These are phyloP conservation scores for Phytophthora citrophthora DNA, from an alignment of 352 stramenopile genomes.

Conservation along the genomic window DNA sequence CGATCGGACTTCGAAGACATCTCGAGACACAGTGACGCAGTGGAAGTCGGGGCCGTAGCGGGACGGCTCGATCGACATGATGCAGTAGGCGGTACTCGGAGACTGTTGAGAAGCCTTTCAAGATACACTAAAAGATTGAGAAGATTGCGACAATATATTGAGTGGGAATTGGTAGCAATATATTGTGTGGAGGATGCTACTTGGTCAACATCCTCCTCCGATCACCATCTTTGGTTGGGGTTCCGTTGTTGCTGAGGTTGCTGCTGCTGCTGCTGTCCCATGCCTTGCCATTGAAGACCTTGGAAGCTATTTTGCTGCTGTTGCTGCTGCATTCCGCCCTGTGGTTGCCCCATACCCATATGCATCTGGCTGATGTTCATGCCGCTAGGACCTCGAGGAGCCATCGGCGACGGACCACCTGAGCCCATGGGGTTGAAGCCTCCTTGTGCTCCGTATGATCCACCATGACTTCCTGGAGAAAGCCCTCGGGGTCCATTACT, in stretches of 20 bases:
- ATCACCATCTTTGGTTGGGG: slow-evolving; percentile 62
- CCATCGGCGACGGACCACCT: slow-evolving; percentile 48
- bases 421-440: slow-evolving; percentile 53
- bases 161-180: neutral
- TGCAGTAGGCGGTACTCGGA: slow-evolving; percentile 6
- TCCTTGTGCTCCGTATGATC: slow-evolving; percentile 33
- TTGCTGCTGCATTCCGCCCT: slow-evolving; percentile 51
- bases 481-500: slow-evolving; percentile 41
- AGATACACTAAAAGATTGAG: slow-evolving; percentile 24
- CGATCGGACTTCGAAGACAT: slow-evolving; percentile 85
- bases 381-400: slow-evolving; percentile 50
- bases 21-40: slow-evolving; percentile 80
- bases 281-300: slow-evolving; percentile 83
- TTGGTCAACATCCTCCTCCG: slow-evolving; percentile 5
- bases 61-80: slow-evolving; percentile 74
- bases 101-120: slow-evolving; percentile 42
- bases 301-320: slow-evolving; percentile 82
- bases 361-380: slow-evolving; percentile 90
- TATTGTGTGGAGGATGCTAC: neutral
- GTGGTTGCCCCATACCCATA: slow-evolving; percentile 64
- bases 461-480: slow-evolving; percentile 30
- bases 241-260: slow-evolving; percentile 65
- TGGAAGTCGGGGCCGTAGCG: slow-evolving; percentile 83
- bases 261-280: slow-evolving; percentile 67
- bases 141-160: slow-evolving; percentile 18